A percentile compares a stretch with the other conserved stretches of the same genome.
These are phyloP conservation scores for Citrus mangshanensis DNA, from an alignment of 345 rosid genomes.

Conservation along the genomic window DNA sequence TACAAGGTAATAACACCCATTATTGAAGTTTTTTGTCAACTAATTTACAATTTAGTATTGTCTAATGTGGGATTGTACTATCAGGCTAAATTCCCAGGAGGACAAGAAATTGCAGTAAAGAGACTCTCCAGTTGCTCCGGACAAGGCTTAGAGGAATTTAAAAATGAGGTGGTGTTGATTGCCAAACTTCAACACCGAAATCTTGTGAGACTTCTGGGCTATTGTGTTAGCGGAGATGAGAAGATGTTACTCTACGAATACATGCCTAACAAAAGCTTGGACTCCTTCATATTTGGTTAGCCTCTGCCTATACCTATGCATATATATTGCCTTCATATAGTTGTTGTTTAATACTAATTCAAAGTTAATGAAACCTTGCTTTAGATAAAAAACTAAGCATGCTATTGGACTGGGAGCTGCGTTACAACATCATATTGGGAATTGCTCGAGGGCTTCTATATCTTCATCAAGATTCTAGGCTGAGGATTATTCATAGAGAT, in stretches of 20 bases:
- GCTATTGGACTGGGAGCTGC: constrained; percentile 46
- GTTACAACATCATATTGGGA: constrained; percentile 54
- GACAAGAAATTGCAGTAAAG: constrained; percentile 57
- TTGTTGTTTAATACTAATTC: background rate
- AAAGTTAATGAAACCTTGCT: background rate
- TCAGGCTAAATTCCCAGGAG: constrained; percentile 50
- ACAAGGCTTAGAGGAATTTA: constrained; percentile 61
- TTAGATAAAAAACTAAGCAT: constrained; percentile 33
- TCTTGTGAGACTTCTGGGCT: constrained; percentile 65
- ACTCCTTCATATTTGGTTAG: constrained; percentile 57
- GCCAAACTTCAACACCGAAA: constrained; percentile 72
- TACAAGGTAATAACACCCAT: constrained; percentile 40
- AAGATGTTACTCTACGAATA: constrained; percentile 56
- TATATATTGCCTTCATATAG: background rate
- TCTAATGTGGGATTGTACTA: background rate
- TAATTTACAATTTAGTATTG: background rate
- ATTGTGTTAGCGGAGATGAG: constrained; percentile 55
- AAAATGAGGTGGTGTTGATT: constrained; percentile 61
- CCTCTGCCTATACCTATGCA: background rate
- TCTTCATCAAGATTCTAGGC: constrained; percentile 75
- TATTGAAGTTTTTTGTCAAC: background rate
- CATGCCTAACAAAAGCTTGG: constrained; percentile 62
- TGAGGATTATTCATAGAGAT: constrained; percentile 71
- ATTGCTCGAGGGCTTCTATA: constrained; percentile 66
- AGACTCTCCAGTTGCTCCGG: constrained; percentile 53